phyloP scores from a whole-genome alignment of 2,329 filamentous ascomycete genomes.

The Emmonsia crescens region DNA sequence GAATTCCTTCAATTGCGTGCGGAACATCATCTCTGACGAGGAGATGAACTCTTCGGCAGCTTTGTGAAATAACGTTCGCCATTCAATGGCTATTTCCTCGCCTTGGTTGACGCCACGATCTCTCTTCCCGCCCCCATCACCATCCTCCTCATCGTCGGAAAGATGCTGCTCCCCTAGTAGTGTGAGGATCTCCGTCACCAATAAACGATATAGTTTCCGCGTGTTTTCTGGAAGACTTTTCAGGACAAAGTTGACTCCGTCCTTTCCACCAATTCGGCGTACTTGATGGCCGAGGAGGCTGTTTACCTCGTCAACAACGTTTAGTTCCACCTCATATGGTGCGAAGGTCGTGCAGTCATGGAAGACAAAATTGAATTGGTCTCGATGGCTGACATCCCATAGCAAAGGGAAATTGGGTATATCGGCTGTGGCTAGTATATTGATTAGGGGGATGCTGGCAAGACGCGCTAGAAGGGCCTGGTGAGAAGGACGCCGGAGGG shows the following conservation, averaged over 20 bases:
- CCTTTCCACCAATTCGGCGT: constrained; percentile 71
- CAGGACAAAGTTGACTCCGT: constrained; percentile 84
- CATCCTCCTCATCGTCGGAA: constrained; percentile 42
- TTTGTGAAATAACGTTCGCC: constrained; percentile 85
- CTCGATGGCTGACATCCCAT: constrained; percentile 79
- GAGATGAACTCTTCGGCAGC: constrained; percentile 95
- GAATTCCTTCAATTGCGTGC: constrained; percentile 91
- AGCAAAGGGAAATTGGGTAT: constrained; percentile 77
- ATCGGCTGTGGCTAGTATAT: constrained; percentile 70
- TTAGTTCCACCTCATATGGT: constrained; percentile 61
- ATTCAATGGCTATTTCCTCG: constrained; percentile 62
- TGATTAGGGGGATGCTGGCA: constrained; percentile 60
- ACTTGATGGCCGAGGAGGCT: constrained; percentile 72
- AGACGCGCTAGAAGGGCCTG: constrained; percentile 69
- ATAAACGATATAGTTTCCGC: constrained; percentile 69
- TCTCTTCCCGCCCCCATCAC: constrained; percentile 20
- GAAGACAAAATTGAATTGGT: constrained; percentile 75
- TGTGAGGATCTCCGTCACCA: constrained; percentile 74
- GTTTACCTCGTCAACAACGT: constrained; percentile 84
- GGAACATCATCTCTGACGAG: constrained; percentile 89
- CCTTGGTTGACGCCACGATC: constrained; percentile 13
- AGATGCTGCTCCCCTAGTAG: constrained; percentile 45
- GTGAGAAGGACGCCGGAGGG: constrained; percentile 58
- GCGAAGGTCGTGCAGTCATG: constrained; percentile 91
- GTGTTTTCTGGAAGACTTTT: constrained; percentile 88